Base-by-base conservation (phyloP, 331 rosid genomes). In the Rosa hybrid region DNA sequence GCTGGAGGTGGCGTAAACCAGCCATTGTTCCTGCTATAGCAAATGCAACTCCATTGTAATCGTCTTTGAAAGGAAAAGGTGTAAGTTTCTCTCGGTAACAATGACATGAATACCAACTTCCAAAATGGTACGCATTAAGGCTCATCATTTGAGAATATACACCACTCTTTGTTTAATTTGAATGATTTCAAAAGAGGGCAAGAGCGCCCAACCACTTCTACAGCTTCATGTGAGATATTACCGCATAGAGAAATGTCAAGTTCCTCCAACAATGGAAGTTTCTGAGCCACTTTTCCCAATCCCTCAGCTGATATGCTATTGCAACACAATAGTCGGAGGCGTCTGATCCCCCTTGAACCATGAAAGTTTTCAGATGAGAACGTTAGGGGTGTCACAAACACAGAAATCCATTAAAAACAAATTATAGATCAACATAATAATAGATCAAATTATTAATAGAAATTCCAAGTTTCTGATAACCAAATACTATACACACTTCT, bases 291-390 rank as follows among this genome's bases (percentile, higher is more conserved):
- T 6, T 81, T 75, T 45, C 0, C 21, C 64, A 89, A 45, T 30
- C 60, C 83, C 73, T 48, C 5, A n/a, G 69, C 74, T 4, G 86
- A 83, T 34, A 86, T 23, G 5, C 1, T 2, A 42, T 11, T 0
- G 78, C 87, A 86, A 68, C 45, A 50, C 69, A 75, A 75, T 34
- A 84, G 77, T 56, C 86, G 87, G 12, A 92, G 90, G 57, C 86
- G 44, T 45, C 34, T 84, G 27, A 90, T 79, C 50, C 78, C 75
- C 75, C 84, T 89, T 60, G 91, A 65, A 50, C 94, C 90, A 87
- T 60, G 69, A 75, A 78, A 51, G 42, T 63, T 63, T 39, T 7
- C 10, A 41, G 30, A 41, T 8, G 0, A 11, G 1, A 21, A 21
- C 3, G 30, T 20, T 7, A 53, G 60, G 34, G 18, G 25, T 56